phyloP scores from a whole-genome alignment of 2,329 filamentous ascomycete species.

The Teratosphaeria epicoccoides region DNA sequence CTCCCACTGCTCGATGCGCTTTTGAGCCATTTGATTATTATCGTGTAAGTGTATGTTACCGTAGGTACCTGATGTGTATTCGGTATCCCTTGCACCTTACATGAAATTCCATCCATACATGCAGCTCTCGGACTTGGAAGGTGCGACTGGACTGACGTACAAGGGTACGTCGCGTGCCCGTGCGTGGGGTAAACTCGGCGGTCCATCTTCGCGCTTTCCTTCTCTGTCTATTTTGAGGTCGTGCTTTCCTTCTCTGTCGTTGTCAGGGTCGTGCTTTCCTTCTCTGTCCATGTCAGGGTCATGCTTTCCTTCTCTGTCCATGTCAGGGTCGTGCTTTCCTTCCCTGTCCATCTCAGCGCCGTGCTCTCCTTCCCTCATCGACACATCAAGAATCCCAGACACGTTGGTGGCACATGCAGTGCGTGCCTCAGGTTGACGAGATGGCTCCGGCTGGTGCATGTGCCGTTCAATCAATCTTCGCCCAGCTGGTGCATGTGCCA shows the following conservation, averaged over 20 bases:
- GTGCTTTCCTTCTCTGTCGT: neutral
- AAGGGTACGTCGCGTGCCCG: neutral
- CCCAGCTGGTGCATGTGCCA: too few relatives aligned
- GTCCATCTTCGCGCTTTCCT: neutral
- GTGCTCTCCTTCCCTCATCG: too few relatives aligned
- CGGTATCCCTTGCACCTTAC: too few relatives aligned
- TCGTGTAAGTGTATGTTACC: neutral
- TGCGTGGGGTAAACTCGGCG: too few relatives aligned
- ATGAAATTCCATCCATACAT: too few relatives aligned
- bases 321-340: neutral
- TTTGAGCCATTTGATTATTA: conserved; percentile 16
- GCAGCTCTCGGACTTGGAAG: neutral
- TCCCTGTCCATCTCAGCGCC: too few relatives aligned
- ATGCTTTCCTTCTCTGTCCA: neutral
- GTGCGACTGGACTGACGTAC: neutral
- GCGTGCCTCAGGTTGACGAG: too few relatives aligned
- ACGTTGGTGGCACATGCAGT: too few relatives aligned
- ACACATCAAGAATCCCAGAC: too few relatives aligned
- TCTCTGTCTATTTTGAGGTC: neutral
- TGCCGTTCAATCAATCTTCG: too few relatives aligned
- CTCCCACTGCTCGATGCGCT: conserved; percentile 60
- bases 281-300: neutral
- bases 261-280: neutral
- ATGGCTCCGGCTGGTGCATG: too few relatives aligned
- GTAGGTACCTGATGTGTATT: too few relatives aligned